These are phyloP conservation scores for Crucibulum laeve DNA, from an alignment of 768 basidiomycete species.

Conservation along the genomic window DNA sequence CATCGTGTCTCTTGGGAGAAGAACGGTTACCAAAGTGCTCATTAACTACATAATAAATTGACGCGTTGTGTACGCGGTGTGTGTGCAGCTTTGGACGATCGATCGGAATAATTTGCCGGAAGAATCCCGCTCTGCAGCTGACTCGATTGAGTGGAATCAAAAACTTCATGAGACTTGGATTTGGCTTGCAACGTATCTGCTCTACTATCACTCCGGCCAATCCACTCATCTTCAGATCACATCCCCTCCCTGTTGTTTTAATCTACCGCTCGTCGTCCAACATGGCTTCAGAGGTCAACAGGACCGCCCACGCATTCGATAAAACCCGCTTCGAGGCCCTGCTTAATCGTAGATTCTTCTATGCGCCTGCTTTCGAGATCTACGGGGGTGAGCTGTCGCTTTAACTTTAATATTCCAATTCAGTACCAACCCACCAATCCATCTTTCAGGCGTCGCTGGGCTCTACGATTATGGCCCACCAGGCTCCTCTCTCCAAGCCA, in stretches of 20 bases:
- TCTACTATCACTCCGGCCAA: too few relatives aligned
- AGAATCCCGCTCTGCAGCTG: too few relatives aligned
- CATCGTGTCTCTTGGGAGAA: too few relatives aligned
- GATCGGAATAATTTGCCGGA: too few relatives aligned
- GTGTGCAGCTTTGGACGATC: too few relatives aligned
- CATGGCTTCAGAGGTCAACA: slow-evolving; percentile 55
- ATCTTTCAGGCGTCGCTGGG: slow-evolving; percentile 79
- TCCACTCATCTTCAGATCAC: too few relatives aligned
- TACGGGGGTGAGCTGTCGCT: slow-evolving; percentile 76
- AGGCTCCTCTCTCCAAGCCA: slow-evolving; percentile 92
- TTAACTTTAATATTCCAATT: neutral
- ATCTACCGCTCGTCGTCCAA: slow-evolving; percentile 12
- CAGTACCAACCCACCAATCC: neutral
- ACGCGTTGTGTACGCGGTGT: too few relatives aligned
- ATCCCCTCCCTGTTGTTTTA: neutral
- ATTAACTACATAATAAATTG: too few relatives aligned
- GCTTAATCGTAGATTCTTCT: slow-evolving; percentile 92
- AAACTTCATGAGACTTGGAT: too few relatives aligned
- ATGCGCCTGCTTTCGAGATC: slow-evolving; percentile 97
- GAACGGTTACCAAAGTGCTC: too few relatives aligned
- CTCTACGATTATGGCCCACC: slow-evolving; percentile 98
- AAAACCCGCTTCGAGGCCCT: slow-evolving; percentile 81
- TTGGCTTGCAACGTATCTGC: too few relatives aligned
- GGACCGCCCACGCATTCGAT: slow-evolving; percentile 82
- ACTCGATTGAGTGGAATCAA: too few relatives aligned